Evolutionary conservation across 257 asterid genomes (phyloP).

Genomic region (Solanum gandarillasii): DNA sequence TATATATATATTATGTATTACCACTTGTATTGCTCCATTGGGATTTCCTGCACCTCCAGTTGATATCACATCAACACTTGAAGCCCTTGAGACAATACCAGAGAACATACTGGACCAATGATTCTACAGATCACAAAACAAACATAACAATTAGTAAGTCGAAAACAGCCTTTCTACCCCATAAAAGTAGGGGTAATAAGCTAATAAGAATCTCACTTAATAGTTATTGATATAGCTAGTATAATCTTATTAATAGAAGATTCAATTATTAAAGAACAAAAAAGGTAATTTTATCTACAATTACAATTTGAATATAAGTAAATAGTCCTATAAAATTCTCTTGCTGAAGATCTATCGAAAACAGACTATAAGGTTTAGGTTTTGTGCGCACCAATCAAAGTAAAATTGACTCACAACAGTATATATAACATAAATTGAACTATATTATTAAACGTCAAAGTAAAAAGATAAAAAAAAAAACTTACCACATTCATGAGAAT

Average conservation of each 20-base stretch:
- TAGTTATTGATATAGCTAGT: too few species aligned
- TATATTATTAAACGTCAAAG: background rate
- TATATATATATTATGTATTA: background rate
- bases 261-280: background rate
- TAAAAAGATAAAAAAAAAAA: background rate
- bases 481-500: slow-evolving; percentile 45
- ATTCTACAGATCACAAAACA: slow-evolving; percentile 14
- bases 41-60: slow-evolving; percentile 23
- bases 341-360: background rate
- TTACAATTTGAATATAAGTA: background rate
- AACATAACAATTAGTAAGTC: background rate
- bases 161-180: background rate
- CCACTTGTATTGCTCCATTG: slow-evolving; percentile 36
- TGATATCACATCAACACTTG: slow-evolving; percentile 22
- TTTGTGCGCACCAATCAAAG: background rate
- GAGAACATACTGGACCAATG: slow-evolving; percentile 35
- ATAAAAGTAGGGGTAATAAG: background rate
- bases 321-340: background rate
- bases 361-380: background rate
- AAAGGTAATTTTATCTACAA: background rate
- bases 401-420: background rate
- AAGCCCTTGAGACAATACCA: slow-evolving; percentile 31
- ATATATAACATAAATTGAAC: background rate
- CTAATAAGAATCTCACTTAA: too few species aligned
- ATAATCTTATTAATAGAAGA: background rate